Evolutionary conservation across 805 yeast genomes (phyloP).

Genomic region (Lipomyces oligophaga): DNA sequence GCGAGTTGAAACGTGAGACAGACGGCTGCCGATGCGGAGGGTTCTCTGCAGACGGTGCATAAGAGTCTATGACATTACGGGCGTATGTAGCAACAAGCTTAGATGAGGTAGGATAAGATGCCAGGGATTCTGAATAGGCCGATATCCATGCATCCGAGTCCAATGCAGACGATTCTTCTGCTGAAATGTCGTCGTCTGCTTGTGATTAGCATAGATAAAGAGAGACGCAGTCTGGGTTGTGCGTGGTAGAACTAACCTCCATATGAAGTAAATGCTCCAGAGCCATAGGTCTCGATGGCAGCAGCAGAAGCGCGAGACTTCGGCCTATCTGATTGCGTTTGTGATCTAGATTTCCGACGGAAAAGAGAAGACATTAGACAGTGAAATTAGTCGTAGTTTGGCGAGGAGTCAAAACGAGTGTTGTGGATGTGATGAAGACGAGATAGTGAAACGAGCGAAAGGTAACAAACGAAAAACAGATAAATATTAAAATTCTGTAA

Average conservation of each 20-base stretch:
- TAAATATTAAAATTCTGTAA: too few relatives aligned
- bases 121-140: slow-evolving; percentile 14
- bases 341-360: slow-evolving; percentile 16
- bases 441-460: too few relatives aligned
- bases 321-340: too few relatives aligned
- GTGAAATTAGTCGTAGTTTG: too few relatives aligned
- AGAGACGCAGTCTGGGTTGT: background rate
- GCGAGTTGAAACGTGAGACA: slow-evolving; percentile 3
- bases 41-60: slow-evolving; percentile 5
- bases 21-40: background rate
- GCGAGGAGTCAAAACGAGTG: too few relatives aligned
- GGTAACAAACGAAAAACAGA: background rate
- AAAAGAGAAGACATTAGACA: slow-evolving; percentile 12
- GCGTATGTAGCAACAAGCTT: slow-evolving; percentile 12
- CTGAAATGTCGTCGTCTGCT: slow-evolving; percentile 24
- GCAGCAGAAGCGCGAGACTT: slow-evolving; percentile 11
- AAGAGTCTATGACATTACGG: slow-evolving; percentile 20
- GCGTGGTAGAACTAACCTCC: slow-evolving; percentile 5
- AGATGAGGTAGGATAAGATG: slow-evolving; percentile 18
- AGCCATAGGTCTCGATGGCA: slow-evolving; percentile 21
- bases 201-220: background rate
- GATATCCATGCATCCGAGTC: slow-evolving; percentile 24
- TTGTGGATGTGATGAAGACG: too few relatives aligned
- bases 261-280: slow-evolving; percentile 10
- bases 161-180: slow-evolving; percentile 23